phyloP scores from a whole-genome alignment of 2,329 filamentous ascomycete species.

The Daldinia eschscholtzii region DNA sequence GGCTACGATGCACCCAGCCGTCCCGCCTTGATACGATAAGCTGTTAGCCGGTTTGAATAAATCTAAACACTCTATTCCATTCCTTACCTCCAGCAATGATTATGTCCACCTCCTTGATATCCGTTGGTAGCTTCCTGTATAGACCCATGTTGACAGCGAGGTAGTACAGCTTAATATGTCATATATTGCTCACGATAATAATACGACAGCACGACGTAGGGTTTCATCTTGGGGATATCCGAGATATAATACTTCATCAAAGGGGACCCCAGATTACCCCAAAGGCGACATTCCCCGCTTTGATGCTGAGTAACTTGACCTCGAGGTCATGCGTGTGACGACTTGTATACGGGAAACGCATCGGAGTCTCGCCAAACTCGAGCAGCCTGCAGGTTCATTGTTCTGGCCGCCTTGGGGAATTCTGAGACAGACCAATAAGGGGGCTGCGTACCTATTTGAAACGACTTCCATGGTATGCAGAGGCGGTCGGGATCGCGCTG shows the following conservation, averaged over 20 bases:
- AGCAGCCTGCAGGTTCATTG: neutral
- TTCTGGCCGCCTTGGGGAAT: neutral
- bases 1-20: slow-evolving; percentile 40
- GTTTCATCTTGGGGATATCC: neutral
- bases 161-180: neutral
- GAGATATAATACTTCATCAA: neutral
- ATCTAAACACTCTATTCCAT: neutral
- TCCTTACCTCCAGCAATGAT: slow-evolving; percentile 50
- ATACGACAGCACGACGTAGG: neutral
- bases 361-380: neutral
- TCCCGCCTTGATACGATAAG: slow-evolving; percentile 32
- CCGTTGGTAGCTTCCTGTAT: slow-evolving; percentile 41
- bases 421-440: slow-evolving; percentile 3
- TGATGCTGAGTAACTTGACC: neutral
- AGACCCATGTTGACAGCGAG: slow-evolving; percentile 43
- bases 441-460: slow-evolving; percentile 15
- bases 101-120: slow-evolving; percentile 48
- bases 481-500: slow-evolving; percentile 9
- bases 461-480: slow-evolving; percentile 19
- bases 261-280: neutral
- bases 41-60: slow-evolving; percentile 8
- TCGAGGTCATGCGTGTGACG: neutral
- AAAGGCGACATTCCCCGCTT: slow-evolving; percentile 4
- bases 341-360: neutral
- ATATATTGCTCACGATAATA: neutral